Evolutionary conservation across 768 basidiomycete species (phyloP).

Genomic region (Boletus bicolor): DNA sequence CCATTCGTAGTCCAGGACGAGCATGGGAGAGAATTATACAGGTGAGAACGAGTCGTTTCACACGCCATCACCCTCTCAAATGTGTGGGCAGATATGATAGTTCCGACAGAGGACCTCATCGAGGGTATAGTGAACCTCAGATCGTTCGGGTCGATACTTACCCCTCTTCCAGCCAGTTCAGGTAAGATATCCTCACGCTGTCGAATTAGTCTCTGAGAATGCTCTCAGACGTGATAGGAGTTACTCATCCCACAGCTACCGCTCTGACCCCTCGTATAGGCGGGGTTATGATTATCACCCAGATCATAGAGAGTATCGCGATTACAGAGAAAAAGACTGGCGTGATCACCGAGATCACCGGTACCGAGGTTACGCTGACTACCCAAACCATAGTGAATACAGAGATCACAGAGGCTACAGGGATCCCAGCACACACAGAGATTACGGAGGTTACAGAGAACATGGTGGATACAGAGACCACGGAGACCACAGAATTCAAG

Average conservation of each 20-base stretch:
- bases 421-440: constrained; percentile 6
- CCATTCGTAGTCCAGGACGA: constrained; percentile 61
- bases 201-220: constrained; percentile 9
- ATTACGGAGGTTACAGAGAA: constrained; percentile 9
- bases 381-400: constrained; percentile 16
- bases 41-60: constrained; percentile 33
- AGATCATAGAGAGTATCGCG: constrained; percentile 22
- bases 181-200: constrained; percentile 15
- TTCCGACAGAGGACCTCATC: constrained; percentile 20
- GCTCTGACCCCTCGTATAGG: constrained; percentile 25
- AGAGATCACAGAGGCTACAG: constrained; percentile 12
- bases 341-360: constrained; percentile 21
- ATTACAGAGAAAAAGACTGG: constrained; percentile 19
- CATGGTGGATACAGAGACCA: constrained; percentile 17
- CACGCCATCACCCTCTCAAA: neutral
- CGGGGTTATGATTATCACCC: constrained; percentile 20
- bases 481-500: constrained; percentile 11
- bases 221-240: constrained; percentile 21
- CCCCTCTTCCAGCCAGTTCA: constrained; percentile 13
- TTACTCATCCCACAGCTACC: constrained; percentile 23
- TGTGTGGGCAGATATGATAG: constrained; percentile 24
- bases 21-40: constrained; percentile 54
- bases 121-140: constrained; percentile 27
- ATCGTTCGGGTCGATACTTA: constrained; percentile 24
- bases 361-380: constrained; percentile 17